phyloP scores from a whole-genome alignment of 2,329 filamentous ascomycete species.

The Aspergillus sp. region DNA sequence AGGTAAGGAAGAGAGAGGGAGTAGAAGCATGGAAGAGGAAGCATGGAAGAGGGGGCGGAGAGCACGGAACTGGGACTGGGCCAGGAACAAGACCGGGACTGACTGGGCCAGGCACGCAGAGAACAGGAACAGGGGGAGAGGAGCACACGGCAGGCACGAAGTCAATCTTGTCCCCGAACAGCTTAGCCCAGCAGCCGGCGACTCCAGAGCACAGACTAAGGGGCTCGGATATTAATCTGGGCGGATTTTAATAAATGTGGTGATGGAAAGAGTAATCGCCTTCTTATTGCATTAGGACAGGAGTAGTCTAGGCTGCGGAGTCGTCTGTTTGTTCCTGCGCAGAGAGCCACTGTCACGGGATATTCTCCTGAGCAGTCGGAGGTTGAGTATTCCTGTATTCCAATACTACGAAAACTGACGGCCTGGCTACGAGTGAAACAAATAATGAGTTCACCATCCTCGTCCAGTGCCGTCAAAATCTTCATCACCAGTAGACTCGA shows the following conservation, averaged over 20 bases:
- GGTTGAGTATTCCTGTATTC: neutral
- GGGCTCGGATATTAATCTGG: constrained; percentile 16
- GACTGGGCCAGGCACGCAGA: neutral
- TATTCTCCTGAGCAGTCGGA: neutral
- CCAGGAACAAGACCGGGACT: constrained; percentile 11
- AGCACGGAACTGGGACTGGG: neutral
- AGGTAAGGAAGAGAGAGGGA: constrained; percentile 44
- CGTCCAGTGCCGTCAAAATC: no score
- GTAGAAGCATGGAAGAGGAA: constrained; percentile 8
- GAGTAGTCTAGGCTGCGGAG: constrained; percentile 15
- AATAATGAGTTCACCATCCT: no score
- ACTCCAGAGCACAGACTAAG: constrained; percentile 6
- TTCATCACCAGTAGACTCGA: no score
- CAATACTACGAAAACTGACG: no score
- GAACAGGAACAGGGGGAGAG: constrained; percentile 15
- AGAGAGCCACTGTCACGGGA: constrained; percentile 17
- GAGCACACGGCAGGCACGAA: constrained; percentile 14
- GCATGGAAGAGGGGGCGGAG: constrained; percentile 14
- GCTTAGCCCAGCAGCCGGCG: constrained; percentile 1
- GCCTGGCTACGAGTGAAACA: no score
- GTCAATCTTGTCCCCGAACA: constrained; percentile 22
- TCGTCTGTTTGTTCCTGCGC: constrained; percentile 21
- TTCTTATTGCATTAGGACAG: neutral
- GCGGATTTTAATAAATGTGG: constrained; percentile 2
- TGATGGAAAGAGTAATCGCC: neutral